Conservation (phyloP, 768 basidiomycete species). For the Chalciporus piperatus region DNA sequence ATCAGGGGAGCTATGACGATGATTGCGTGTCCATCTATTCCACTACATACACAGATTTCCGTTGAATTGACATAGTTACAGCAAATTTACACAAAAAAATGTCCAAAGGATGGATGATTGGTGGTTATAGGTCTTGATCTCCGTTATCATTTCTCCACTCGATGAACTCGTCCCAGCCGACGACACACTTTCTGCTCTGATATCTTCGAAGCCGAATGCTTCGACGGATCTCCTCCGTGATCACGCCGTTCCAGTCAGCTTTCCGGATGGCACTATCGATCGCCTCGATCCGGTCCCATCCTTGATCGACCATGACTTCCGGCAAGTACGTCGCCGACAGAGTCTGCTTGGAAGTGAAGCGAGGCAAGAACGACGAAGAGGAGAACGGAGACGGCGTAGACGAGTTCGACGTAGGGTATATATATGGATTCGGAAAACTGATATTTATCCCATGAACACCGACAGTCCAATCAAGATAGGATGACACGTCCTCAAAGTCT, state of each 20-base stretch:
- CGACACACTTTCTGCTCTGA: constrained; percentile 68
- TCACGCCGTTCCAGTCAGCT: constrained; percentile 82
- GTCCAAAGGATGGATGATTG: not conserved
- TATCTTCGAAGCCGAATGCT: constrained; percentile 77
- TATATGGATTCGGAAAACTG: constrained; percentile 76
- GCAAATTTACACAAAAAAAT: constrained; percentile 9
- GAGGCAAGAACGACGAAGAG: constrained; percentile 59
- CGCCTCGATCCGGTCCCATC: constrained; percentile 89
- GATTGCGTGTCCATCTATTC: not conserved
- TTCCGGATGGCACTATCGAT: constrained; percentile 91
- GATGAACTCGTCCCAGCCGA: constrained; percentile 74
- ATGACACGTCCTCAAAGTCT: constrained; percentile 80
- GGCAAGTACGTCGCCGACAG: constrained; percentile 92
- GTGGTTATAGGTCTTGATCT: constrained; percentile 30
- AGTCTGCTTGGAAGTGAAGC: constrained; percentile 50
- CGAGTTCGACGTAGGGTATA: constrained; percentile 43
- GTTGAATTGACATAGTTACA: constrained; percentile 10
- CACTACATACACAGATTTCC: constrained; percentile 4
- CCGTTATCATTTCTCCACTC: constrained; percentile 64
- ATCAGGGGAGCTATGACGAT: constrained; percentile 1
- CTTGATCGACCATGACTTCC: constrained; percentile 88
- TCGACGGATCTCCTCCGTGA: constrained; percentile 79
- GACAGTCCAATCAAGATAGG: constrained; percentile 91
- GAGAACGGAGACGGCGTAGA: constrained; percentile 70
- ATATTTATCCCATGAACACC: constrained; percentile 93